Evolutionary conservation across 495 filamentous ascomycete genomes (phyloP), one percentile per base, ranked within the genome.

Genomic region (Hapsidospora chrysogenum): DNA sequence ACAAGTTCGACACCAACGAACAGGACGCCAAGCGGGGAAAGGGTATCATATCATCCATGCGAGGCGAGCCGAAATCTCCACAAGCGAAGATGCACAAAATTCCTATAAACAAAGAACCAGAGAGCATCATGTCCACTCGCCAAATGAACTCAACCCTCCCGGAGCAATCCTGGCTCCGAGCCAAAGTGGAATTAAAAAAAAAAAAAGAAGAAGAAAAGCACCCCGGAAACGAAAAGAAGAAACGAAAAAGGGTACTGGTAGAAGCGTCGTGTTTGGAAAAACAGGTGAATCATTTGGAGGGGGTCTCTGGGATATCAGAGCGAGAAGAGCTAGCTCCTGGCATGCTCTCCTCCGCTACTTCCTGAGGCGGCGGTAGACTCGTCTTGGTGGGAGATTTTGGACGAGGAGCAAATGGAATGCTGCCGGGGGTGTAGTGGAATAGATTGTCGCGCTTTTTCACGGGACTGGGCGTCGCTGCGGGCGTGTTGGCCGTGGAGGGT

Each of bases 401-500:
- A 5, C 29, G 29, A 16, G 10, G 9, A 2, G 33, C 33, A 36
- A 36, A 36, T 10, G 33, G 33, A 10, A 36, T 36, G 15, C 17
- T 36, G 14, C 33, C 33, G 15, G 20, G 22, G 15, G 20, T 17
- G 20, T 36, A 36, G 7, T 36, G 33, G 33, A 36, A 36, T 2
- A 36, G 22, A 17, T 18, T 17, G n/a, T 15, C 17, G 22, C 15
- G 23, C 21, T 27, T 25, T 34, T 47, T 44, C 40, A 48, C 42
- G 31, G 34, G 36, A 15, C 19, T 15, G 16, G 40, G 35, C 29
- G 40, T 35, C 17, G 41, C 31, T 3, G 36, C 37, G 1, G 44
- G 22, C 7, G 22, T 25, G 29, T 15, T 4, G 26, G 25, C 3
- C n/a, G n/a, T n/a, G 10, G 19, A 11, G 13, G 7, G 26, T 7